Percentiles rank a stretch among this genome's conserved stretches.
Conservation (phyloP, 164 flowering plant genomes). For the Santalum album region DNA sequence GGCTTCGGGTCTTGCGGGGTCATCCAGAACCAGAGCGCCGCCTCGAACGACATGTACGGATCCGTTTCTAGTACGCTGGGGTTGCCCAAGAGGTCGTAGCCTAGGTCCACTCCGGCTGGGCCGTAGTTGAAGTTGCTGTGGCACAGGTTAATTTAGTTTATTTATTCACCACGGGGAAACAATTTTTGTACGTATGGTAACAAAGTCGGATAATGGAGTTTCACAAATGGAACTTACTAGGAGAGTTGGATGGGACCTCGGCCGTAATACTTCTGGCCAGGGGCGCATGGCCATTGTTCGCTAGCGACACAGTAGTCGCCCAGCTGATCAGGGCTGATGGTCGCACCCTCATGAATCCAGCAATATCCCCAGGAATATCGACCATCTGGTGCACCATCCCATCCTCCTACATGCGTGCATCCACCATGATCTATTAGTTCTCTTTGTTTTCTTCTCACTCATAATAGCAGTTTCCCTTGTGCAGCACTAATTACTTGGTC, state of each 20-base stretch:
- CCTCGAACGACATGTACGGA: slow-evolving; percentile 22
- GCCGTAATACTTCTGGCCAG: not conserved
- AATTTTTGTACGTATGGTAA: no score
- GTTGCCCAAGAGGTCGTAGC: slow-evolving; percentile 14
- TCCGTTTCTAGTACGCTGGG: slow-evolving; percentile 25
- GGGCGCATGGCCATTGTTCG: not conserved
- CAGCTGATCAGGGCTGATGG: not conserved
- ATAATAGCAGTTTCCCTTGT: no score
- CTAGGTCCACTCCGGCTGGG: slow-evolving; percentile 19
- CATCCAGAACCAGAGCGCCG: slow-evolving; percentile 19
- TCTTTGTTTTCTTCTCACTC: no score
- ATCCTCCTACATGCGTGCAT: not conserved
- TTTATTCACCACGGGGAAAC: no score
- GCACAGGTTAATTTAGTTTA: not conserved
- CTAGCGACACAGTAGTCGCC: not conserved
- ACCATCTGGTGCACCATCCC: not conserved
- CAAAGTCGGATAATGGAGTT: no score
- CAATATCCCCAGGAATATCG: not conserved
- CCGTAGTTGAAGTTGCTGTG: slow-evolving; percentile 40
- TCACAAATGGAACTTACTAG: no score
- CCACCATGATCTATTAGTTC: no score
- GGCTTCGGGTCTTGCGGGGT: no score
- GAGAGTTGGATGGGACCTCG: no score
- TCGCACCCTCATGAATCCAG: not conserved
- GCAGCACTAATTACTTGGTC: no score